Evolutionary conservation across 2,329 filamentous ascomycete species (phyloP).

Genomic region (Septoria petroselini): DNA sequence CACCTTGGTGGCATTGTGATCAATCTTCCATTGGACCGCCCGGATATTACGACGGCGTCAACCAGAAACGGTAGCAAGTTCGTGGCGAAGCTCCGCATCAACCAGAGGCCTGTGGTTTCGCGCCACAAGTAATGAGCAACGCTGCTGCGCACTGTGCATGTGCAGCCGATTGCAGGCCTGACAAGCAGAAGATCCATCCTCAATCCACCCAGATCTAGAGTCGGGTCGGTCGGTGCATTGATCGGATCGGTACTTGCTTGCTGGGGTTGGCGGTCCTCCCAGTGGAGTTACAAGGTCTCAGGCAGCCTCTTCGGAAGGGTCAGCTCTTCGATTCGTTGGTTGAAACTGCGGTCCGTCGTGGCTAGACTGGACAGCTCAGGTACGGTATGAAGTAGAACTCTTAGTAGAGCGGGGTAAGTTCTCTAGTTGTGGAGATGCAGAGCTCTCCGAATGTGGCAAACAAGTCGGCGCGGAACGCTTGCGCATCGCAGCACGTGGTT

Average conservation of each 20-base stretch:
- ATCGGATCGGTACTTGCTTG: background rate
- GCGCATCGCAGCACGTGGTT: too few species aligned
- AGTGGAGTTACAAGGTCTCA: background rate
- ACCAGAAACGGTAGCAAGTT: slow-evolving; percentile 2
- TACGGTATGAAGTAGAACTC: too few species aligned
- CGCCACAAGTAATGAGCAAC: too few species aligned
- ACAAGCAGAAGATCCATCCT: too few species aligned
- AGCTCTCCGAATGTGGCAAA: background rate
- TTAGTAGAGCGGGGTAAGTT: slow-evolving; percentile 8
- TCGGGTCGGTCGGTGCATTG: background rate
- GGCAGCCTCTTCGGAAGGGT: background rate
- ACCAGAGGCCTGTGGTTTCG: background rate
- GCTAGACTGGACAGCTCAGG: slow-evolving; percentile 6
- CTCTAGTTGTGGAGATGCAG: background rate
- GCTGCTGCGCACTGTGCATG: too few species aligned
- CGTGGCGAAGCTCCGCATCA: background rate
- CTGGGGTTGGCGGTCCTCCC: background rate
- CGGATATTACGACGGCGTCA: slow-evolving; percentile 2
- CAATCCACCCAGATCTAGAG: background rate
- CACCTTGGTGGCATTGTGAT: slow-evolving; percentile 1
- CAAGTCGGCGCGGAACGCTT: too few species aligned
- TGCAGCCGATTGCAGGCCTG: too few species aligned
- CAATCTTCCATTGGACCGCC: slow-evolving; percentile 4
- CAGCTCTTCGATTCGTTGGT: background rate
- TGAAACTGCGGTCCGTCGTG: slow-evolving; percentile 1